Evolutionary conservation across 441 rosid genomes (phyloP), one percentile per base, ranked within the genome.

Genomic region (Populus hybrid): DNA sequence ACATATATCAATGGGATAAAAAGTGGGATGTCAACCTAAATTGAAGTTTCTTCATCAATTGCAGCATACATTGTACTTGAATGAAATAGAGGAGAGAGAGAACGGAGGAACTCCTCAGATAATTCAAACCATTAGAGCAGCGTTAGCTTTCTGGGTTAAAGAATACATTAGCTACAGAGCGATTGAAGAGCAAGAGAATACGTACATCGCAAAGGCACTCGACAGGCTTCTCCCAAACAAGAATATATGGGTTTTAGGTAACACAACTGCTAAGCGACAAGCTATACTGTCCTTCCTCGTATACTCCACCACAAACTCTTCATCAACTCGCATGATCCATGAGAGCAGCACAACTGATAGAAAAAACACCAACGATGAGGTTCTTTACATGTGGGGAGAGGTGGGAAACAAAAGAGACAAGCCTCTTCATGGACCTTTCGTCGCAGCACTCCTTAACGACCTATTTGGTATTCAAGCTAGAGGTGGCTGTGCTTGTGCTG

Each of bases 401-500:
- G 73, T 24, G 0, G 86, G 87, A 30, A 81, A 74, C 69, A 66
- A 61, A 70, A 83, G 80, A 50, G 90, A 38, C 64, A 91, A 90
- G 80, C 92, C 93, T 59, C 92, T 91, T 8, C 87, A 87, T 66
- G 93, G 95, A 3, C 75, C 87, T 10, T 89, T 88, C 63, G 87
- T 90, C 2, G 90, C 92, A 18, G 74, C 77, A 14, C 82, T 91
- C 36, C 86, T 91, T 74, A 91, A 86, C 74, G 90, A 91, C 76
- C 82, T 91, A 50, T 91, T 91, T 26, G 95, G 95, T 38, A 85
- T 91, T 69, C 95, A 89, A 59, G 87, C 92, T 2, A 82, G 95
- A 57, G 95, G 90, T 2, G 93, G 95, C 0, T 87, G 93, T 24
- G 95, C 89, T 36, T 91, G 93, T 78, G 92, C 95, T 11, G 88